Evolutionary conservation across 352 stramenopile species (phyloP).

Genomic region (Pythium periplocum): DNA sequence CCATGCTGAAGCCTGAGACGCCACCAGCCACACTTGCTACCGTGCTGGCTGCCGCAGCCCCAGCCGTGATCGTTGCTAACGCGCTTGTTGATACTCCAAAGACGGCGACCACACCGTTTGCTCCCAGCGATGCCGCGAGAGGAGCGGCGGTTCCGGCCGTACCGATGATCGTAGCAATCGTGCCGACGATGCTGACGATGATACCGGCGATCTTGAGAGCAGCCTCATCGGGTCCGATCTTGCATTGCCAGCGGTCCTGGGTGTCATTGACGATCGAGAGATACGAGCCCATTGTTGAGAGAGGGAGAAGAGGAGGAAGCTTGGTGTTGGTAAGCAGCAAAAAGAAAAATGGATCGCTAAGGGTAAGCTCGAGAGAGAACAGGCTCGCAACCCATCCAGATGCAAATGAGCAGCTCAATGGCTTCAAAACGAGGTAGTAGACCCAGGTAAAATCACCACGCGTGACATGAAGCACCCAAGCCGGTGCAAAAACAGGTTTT

Average conservation of each 20-base stretch:
- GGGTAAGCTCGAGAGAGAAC: too few species aligned
- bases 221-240: constrained; percentile 7
- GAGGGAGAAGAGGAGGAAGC: neutral
- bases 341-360: neutral
- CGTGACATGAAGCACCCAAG: too few species aligned
- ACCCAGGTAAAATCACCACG: too few species aligned
- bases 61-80: constrained; percentile 6
- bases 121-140: constrained; percentile 1
- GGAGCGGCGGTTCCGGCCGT: constrained; percentile 6
- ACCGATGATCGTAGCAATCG: constrained; percentile 3
- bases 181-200: constrained; percentile 4
- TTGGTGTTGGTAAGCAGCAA: constrained; percentile 5
- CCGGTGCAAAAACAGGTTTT: too few species aligned
- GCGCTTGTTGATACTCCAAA: constrained; percentile 8
- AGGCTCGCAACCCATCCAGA: too few species aligned
- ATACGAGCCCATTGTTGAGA: constrained; percentile 20
- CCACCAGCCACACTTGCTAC: constrained; percentile 11
- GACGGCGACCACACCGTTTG: constrained; percentile 6
- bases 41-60: constrained; percentile 2
- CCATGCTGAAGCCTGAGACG: constrained; percentile 27
- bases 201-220: constrained; percentile 13
- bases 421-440: too few species aligned
- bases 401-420: too few species aligned
- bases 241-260: constrained; percentile 14
- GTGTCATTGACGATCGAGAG: constrained; percentile 27